Evolutionary conservation across 2,329 filamentous ascomycete species (phyloP), one percentile per base, ranked within the genome.

Genomic region (Fusarium buharicum): DNA sequence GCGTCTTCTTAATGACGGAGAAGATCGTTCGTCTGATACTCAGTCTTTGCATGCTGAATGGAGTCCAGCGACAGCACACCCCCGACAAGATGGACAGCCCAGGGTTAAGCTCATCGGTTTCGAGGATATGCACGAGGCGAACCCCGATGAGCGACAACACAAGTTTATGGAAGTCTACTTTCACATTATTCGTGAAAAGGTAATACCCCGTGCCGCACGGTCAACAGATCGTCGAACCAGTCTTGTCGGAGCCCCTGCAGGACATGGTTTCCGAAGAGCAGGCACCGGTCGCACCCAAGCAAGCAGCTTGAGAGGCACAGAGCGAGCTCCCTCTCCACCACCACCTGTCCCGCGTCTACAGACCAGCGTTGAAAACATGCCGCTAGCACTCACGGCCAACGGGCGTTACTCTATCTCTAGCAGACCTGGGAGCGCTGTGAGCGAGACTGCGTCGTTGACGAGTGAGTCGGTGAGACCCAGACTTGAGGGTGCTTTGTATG

Each of bases 121-220:
- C 28, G 75, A 79, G 13, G 78, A 82, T 11, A 79, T 86, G 30
- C 76, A 79, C 50, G 72, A 77, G 10, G 79, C 79, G 0, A 74
- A 77, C 12, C 79, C 82, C 0, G 82, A 84, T 22, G 77, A 81
- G 14, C 78, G 82, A 30, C 82, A 85, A 58, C 71, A 77, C 18
- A 75, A 75, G 11, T 77, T 86, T n/a, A 79, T 86, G 75, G 73
- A 78, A 3, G 79, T 83, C 2, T 86, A 86, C 66, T 86, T 85
- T 59, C 61, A 75, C 11, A 66, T 74, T 1, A 75, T 86, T 13
- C 76, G 78, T 6, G 72, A 64, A 3, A 69, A 72, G 4, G 81
- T 84, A 3, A 70, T 80, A 11, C 64, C 69, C 6, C 70, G 72
- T 10, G 75, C 78, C 5, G 62, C 70, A 31, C 62, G 55, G 13